These are phyloP conservation scores for Dissophora globulifera DNA, from an alignment of 192 early-diverging fungal species.

Conservation along the genomic window DNA sequence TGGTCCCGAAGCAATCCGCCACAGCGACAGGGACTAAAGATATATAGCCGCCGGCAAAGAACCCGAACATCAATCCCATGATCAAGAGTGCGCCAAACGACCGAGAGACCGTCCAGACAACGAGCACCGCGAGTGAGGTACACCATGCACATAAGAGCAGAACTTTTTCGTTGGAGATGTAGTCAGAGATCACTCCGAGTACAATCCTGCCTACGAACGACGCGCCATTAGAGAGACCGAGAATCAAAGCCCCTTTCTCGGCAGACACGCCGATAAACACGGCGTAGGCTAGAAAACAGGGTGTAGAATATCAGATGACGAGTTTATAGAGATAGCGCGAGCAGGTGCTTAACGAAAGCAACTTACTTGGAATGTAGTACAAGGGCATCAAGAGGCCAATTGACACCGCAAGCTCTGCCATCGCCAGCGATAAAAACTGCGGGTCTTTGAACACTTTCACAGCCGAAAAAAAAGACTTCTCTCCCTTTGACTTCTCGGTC, in stretches of 20 bases:
- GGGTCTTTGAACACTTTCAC: conserved; percentile 45
- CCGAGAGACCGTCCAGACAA: conserved; percentile 34
- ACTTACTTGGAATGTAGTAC: conserved; percentile 57
- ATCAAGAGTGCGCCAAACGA: conserved; percentile 27
- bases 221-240: conserved; percentile 74
- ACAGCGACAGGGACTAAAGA: conserved; percentile 49
- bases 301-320: no score
- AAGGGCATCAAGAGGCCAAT: conserved; percentile 59
- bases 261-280: conserved; percentile 66
- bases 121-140: conserved; percentile 27
- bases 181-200: conserved; percentile 71
- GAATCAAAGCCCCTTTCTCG: conserved; percentile 67
- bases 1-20: conserved; percentile 53
- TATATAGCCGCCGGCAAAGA: conserved; percentile 62
- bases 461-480: conserved; percentile 28
- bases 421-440: conserved; percentile 48
- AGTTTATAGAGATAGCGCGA: no score
- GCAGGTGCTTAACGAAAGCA: no score
- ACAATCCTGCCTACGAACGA: conserved; percentile 70
- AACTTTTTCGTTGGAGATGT: conserved; percentile 22
- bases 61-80: conserved; percentile 57
- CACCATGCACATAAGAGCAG: conserved; percentile 35
- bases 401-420: conserved; percentile 45
- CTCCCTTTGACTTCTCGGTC: background rate
- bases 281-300: conserved; percentile 58